Base-by-base conservation (phyloP, 768 basidiomycete genomes). In the Dacryopinax primogenitus region DNA sequence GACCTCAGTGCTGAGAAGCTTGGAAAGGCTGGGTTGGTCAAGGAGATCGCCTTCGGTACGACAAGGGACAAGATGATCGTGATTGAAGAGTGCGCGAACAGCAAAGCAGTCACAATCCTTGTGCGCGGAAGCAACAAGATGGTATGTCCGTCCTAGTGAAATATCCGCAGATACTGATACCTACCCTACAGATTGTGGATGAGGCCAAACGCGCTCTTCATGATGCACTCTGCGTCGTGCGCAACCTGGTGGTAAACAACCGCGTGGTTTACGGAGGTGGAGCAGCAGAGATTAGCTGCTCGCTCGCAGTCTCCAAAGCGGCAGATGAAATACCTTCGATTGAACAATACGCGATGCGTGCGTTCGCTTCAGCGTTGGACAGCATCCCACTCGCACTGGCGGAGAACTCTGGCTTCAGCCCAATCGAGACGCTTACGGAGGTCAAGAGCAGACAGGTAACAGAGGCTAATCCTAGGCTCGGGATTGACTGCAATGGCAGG, bases 61-160 rank as follows among this genome's bases (percentile, higher is more conserved):
- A 99, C 96, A 16, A 83, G 92, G 67, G 96, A 99, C 77, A 97
- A 97, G 81, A 99, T 99, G 96, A 84, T 99, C 64, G 89, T 98
- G 68, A 95, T 99, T 70, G 96, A 98, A 75, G 94, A 98, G 72
- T 98, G 95, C 71, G 95, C 96, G 18, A 99, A 99, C 78, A 84
- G 87, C 11, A 84, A 93, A 64, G 94, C 95, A 35, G 95, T 98
- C 45, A 98, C 96, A 7, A 87, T 98, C 70, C 98, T 99, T 70
- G 93, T 98, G 26, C 83, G 96, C 35, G 96, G 96, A 23, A 91
- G 88, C 72, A 99, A 99, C 79, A 99, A 99, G 79, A 99, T 99
- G 96, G 95, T 92, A 68, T 67, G 75, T 71, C 9, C 41, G 26
- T 16, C 11, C 18, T 18, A 62, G 21, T 34, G 23, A 15, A 32